Conservation (phyloP, 2,329 filamentous ascomycete genomes). For the Mycosphaerella sp. region DNA sequence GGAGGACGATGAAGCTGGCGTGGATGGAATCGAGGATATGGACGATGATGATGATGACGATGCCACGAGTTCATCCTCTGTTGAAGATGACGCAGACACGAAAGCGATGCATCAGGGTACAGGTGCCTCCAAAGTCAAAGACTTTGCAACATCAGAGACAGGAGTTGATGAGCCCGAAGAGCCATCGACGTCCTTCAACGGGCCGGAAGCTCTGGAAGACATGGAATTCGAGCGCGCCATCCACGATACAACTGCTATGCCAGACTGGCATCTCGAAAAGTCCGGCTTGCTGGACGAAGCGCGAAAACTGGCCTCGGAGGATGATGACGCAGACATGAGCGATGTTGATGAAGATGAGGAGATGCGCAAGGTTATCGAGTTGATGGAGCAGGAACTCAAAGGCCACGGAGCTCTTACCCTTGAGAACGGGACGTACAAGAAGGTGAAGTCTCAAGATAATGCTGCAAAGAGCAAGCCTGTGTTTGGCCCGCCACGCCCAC, state of each 20-base stretch:
- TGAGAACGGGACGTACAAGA: conserved; percentile 27
- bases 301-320: conserved; percentile 33
- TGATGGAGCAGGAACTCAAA: conserved; percentile 69
- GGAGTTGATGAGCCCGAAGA: conserved; percentile 41
- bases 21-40: conserved; percentile 67
- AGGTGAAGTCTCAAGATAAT: conserved; percentile 31
- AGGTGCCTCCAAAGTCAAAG: background rate
- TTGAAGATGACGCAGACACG: background rate
- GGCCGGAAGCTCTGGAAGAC: conserved; percentile 74
- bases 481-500: conserved; percentile 31
- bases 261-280: conserved; percentile 37
- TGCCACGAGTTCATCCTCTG: conserved; percentile 28
- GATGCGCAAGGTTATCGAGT: conserved; percentile 58
- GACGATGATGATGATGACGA: conserved; percentile 62
- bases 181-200: conserved; percentile 37
- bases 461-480: conserved; percentile 13
- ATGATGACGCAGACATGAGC: conserved; percentile 42
- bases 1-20: conserved; percentile 73
- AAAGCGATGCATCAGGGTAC: background rate
- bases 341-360: conserved; percentile 50
- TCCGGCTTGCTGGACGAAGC: conserved; percentile 34
- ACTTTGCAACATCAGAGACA: background rate
- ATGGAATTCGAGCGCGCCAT: conserved; percentile 81
- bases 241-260: conserved; percentile 80
- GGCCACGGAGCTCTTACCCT: conserved; percentile 58